Conservation (phyloP, 108 stramenopile genomes). For the Cyclostephanos invisitatus region DNA sequence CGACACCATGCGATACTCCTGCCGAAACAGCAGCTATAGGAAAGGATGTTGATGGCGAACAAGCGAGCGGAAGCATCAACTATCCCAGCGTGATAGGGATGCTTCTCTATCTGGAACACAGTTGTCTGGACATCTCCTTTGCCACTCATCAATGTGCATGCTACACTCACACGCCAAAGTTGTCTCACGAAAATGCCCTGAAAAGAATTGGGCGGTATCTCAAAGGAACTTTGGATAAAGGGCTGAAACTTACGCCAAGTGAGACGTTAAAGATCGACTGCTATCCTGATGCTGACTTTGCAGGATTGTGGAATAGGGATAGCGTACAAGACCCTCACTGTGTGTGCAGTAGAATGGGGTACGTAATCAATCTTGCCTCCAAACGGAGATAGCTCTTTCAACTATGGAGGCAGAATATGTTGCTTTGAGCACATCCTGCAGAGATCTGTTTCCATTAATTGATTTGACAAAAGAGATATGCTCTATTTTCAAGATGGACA, state of each 20-base stretch:
- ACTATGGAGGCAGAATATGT: too few species aligned
- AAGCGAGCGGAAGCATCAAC: background rate
- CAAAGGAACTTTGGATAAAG: conserved; percentile 37
- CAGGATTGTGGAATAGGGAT: too few species aligned
- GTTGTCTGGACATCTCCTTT: conserved; percentile 31
- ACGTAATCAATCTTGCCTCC: too few species aligned
- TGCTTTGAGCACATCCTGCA: too few species aligned
- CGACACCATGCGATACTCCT: background rate
- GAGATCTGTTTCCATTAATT: too few species aligned
- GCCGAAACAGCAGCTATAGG: background rate
- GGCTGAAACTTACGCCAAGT: conserved; percentile 23
- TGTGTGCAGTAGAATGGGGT: too few species aligned
- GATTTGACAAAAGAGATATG: too few species aligned
- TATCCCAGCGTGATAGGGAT: background rate
- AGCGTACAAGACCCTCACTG: too few species aligned
- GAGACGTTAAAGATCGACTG: too few species aligned
- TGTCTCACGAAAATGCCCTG: conserved; percentile 26
- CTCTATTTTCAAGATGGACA: too few species aligned
- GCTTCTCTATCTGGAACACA: conserved; percentile 7
- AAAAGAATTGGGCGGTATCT: conserved; percentile 35
- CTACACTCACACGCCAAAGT: conserved; percentile 8
- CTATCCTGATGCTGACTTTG: too few species aligned
- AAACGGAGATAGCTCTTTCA: too few species aligned
- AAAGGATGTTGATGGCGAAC: background rate
- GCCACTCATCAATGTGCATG: conserved; percentile 35